phyloP scores from a whole-genome alignment of 306 rosid species.

The Pachyrhizus erosus region DNA sequence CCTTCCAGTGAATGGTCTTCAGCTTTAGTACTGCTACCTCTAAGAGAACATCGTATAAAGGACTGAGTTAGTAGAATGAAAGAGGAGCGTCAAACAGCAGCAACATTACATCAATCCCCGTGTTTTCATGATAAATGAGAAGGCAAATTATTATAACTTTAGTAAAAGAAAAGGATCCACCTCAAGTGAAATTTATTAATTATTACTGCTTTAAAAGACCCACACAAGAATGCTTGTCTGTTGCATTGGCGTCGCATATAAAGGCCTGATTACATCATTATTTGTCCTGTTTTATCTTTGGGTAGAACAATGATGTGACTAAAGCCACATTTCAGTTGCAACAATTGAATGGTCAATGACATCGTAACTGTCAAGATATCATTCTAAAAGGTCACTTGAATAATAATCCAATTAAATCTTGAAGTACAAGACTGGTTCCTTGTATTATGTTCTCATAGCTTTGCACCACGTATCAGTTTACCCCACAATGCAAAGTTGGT shows the following conservation, averaged over 20 bases:
- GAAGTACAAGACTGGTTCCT: neutral
- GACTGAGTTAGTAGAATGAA: neutral
- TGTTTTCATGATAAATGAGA: constrained; percentile 9
- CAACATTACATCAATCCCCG: neutral
- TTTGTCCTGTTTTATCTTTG: too few species aligned
- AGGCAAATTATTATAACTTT: neutral
- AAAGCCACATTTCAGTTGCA: neutral
- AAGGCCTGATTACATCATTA: too few species aligned
- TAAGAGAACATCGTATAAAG: constrained; percentile 11
- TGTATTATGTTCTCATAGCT: neutral
- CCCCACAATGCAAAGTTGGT: too few species aligned
- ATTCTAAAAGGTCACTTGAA: neutral
- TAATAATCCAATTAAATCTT: neutral
- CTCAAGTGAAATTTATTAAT: constrained; percentile 7
- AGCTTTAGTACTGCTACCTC: constrained; percentile 57
- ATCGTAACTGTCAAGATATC: neutral
- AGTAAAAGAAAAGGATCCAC: neutral
- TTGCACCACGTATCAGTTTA: neutral
- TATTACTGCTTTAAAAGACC: too few species aligned
- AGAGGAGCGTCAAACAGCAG: neutral
- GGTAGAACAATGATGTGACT: too few species aligned
- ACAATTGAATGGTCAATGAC: neutral
- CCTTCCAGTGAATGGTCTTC: constrained; percentile 70
- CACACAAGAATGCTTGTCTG: too few species aligned
- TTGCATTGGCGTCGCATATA: too few species aligned